Base-by-base conservation (phyloP, 2,329 filamentous ascomycete genomes). In the Lithohypha guttulata region DNA sequence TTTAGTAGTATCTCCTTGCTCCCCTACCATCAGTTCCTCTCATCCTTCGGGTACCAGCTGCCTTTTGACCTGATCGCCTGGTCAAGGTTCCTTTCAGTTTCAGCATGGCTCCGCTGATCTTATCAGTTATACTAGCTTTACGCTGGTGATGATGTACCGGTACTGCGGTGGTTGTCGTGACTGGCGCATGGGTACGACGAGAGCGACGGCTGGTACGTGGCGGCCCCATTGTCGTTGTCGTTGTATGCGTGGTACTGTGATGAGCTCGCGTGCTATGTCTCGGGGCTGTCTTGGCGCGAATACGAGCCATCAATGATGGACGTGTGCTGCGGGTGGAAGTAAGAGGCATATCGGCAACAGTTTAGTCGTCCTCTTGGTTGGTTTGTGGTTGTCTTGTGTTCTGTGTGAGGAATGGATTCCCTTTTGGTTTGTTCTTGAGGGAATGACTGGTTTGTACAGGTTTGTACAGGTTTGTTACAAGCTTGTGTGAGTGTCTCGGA, bases 91-190 rank as follows among this genome's bases (percentile, higher is more conserved):
- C 83, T 59, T 76, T 77, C 47, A 89, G 60, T 65, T 74, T 84
- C 64, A 83, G 68, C 58, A 89, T 65, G 0, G 81, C 82, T 13
- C 84, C 84, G 34, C 73, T 78, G 51, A 89, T 70, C 62, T 87
- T 89, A 64, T 89, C 83, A 32, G 79, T 79, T 48, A 87, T 65
- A 26, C 70, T 74, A 2, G 75, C 70, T 52, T 78, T 75, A 53
- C 81, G 75, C 56, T 75, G 73, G 39, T 84, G 80, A 55, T 81
- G 42, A n/a, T 36, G 34, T 17, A 36, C 34, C 5, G 35, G 35
- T n/a, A n/a, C n/a, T 6, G 35, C 27, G 9, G 34, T 14, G 10
- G 3, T 15, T 9, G 35, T 30, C 10, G 35, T 30, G 7, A 18
- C 15, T 30, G 35, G 13, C 8, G 26, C 35, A 15, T 18, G 20